Evolutionary conservation across 345 rosid species (phyloP).

Genomic region (Murraya koenigii): DNA sequence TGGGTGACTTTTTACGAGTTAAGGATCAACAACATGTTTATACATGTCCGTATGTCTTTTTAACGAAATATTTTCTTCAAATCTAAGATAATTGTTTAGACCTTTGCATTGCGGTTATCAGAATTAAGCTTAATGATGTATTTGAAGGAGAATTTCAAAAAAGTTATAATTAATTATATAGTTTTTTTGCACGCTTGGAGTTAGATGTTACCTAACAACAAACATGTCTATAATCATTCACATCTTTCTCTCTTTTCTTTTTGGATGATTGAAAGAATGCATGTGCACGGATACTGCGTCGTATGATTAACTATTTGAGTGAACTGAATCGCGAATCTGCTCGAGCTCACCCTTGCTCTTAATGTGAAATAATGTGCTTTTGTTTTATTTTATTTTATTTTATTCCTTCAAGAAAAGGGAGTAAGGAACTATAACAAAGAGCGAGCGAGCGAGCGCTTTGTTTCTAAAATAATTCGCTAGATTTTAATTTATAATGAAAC

Average conservation of each 20-base stretch:
- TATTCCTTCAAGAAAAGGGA: background rate
- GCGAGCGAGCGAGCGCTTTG: too few relatives aligned
- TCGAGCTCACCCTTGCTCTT: background rate
- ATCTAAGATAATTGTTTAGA: background rate
- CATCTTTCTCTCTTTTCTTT: background rate
- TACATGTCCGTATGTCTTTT: background rate
- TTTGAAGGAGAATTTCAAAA: background rate
- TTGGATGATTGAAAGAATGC: conserved; percentile 7
- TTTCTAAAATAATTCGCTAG: too few relatives aligned
- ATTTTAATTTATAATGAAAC: background rate
- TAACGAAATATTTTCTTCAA: background rate
- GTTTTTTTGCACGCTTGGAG: conserved; percentile 16
- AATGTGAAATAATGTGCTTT: background rate
- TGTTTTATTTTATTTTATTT: too few relatives aligned
- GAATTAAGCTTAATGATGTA: conserved; percentile 10
- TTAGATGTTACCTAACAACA: conserved; percentile 25
- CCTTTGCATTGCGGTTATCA: background rate
- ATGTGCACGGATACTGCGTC: conserved; percentile 1
- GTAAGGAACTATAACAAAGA: background rate
- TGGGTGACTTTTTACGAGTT: too few relatives aligned
- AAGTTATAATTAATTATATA: conserved; percentile 16
- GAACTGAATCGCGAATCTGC: background rate
- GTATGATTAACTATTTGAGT: background rate
- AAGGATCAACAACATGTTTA: background rate
- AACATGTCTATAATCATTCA: conserved; percentile 18